Base-by-base conservation (phyloP, 192 early-diverging fungal species). In the Umbelopsis sp. region DNA sequence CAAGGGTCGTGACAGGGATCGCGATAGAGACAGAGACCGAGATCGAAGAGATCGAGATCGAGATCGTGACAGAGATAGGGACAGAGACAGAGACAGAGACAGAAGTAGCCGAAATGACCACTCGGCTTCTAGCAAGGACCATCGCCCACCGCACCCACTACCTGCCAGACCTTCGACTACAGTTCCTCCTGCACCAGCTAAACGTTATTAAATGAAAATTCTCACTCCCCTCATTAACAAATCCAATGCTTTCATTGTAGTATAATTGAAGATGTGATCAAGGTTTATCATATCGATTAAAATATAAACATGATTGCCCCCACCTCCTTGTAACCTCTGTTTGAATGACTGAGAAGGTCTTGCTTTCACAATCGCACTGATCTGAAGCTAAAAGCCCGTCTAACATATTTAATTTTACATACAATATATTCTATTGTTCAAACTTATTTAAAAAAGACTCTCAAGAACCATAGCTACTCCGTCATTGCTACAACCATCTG, bases 141-240 rank as follows among this genome's bases (percentile, higher is more conserved):
- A 49, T 49, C 32, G 52, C 11, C 36, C 71, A 11, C 52, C 71
- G 3, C 52, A 72, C 20, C 32, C 36, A 6, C 24, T 69, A 29
- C 74, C 54, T 32, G 45, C 70, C 20, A 56, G 47, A 62, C 74
- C 62, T 29, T 44, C 69, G 14, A 49, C 51, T 45, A 71, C 53
- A 32, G 43, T 66, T 43, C 70, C 49, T 44, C 74, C 69, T 41
- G 49, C 72, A 32, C 68, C 53, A 34, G 62, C 34, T 34, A 62
- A 62, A 12, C 56, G 56, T 32, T 62, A 62, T 62, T 62, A 36
- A 62, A 62, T 34, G 26, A 2, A 34, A n/a, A 41, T 41, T 41
- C 12, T 41, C 38, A 41, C 38, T 41, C 7, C 4, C 12, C 38
- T 1, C 38, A 11, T 11, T 41, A 11, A 41, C 7, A 1, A 41